Evolutionary conservation across 2,329 filamentous ascomycete genomes (phyloP), one percentile per base, ranked within the genome.

Genomic region (Periglandula ipomoeae): DNA sequence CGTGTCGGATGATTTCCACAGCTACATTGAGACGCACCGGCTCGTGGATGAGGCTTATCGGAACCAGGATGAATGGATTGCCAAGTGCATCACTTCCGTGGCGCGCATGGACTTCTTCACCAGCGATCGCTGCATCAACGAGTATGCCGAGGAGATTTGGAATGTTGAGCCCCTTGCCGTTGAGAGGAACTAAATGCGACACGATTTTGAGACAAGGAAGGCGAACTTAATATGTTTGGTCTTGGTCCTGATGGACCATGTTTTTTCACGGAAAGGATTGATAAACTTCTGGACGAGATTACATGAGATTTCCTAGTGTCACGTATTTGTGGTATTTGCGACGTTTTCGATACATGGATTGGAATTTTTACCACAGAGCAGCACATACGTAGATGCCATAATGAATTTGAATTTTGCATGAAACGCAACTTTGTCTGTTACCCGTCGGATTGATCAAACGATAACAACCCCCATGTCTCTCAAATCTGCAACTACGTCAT

Each of bases 111-210:
- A 91, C 34, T 97, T 97, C 79, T 97, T 97, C 74, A 90, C 83
- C 58, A 91, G 86, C 55, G 91, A 97, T 66, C 80, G 91, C 35
- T 95, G 91, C 70, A 96, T 97, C 66, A 88, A 91, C 60, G 90
- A 96, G 75, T 98, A 98, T 70, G 93, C 93, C 0, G 91, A 98
- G 66, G 83, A 78, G 55, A 96, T 98, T 65, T 98, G 93, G 93
- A 97, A 97, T 62, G 75, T 95, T 35, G 91, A 97, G 73, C 90
- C 91, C 24, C 66, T 93, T 48, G 68, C 69, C 30, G 71, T 71
- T 26, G 68, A 71, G 19, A 24, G 27, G 41, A 23, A 48, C 34
- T 47, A 23, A 26, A 15, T 15, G 11, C 10, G 13, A 43, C 15
- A 43, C 4, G 5, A 3, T 17, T 30, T 30, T n/a, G n/a, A n/a